Evolutionary conservation across 1,284 basidiomycete genomes (phyloP), one percentile per base, ranked within the genome.

Genomic region (Fomitiporia mediterranea): DNA sequence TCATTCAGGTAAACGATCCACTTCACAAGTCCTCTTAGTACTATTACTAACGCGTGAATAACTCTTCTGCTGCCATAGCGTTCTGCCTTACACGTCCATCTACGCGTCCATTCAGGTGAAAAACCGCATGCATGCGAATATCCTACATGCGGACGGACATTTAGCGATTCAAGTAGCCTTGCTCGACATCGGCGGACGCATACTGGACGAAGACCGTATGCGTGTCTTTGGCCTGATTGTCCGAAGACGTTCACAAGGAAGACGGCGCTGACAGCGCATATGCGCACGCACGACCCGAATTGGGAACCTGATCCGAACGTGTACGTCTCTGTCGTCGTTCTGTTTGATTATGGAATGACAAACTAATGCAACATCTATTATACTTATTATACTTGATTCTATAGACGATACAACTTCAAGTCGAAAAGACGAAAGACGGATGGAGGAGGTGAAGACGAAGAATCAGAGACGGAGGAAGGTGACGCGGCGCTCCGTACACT

Each of bases 121-220:
- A 90, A 90, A 67, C 91, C 91, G 2, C 91, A 94, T 69, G 81
- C 79, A 58, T 94, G 91, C 72, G 88, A 91, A 70, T 91, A 89
- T 66, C 86, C 88, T 9, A 87, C 83, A 4, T 94, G 92, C 67
- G 81, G 79, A 43, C 89, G 86, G 70, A 87, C 85, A 5, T 94
- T 94, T 70, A 84, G 89, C 39, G 91, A 94, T 69, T 92, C 90
- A 17, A 91, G 89, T 67, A 91, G 89, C 70, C 77, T 94, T 57
- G 90, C 91, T 50, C 83, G 92, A 64, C 91, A 94, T 74, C 82
- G 92, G 50, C 81, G 91, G 60, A 92, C 89, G 7, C 91, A 94
- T 65, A 90, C 89, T 0, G 89, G 88, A 23, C 88, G 88, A 67
- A 78, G 88, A 47, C 89, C 89, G 19, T 91, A 90, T 66, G 86